Conservation (phyloP, 164 flowering plant species). For the Santalum album region DNA sequence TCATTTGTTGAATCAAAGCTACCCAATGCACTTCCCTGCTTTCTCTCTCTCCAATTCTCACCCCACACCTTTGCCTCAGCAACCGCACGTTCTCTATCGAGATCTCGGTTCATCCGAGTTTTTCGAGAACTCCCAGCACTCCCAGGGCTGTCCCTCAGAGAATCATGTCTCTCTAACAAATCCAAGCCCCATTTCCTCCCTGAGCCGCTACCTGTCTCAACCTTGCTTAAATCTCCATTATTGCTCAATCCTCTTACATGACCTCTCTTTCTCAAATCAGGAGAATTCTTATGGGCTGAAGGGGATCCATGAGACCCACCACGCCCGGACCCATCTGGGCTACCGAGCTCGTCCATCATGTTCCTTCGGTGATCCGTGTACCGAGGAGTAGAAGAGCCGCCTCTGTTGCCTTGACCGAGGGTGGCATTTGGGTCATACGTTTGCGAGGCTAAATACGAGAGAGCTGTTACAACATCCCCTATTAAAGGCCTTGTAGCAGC, state of each 20-base stretch:
- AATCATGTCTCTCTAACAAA: conserved; percentile 50
- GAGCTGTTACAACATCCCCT: conserved; percentile 92
- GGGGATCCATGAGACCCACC: conserved; percentile 42
- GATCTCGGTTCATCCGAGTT: conserved; percentile 52
- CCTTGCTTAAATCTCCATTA: conserved; percentile 39
- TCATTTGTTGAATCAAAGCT: conserved; percentile 64
- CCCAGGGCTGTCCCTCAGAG: conserved; percentile 49
- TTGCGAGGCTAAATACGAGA: conserved; percentile 83
- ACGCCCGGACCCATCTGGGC: conserved; percentile 36
- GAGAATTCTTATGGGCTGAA: conserved; percentile 55
- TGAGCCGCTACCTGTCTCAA: conserved; percentile 54
- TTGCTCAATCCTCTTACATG: conserved; percentile 27
- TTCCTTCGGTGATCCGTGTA: conserved; percentile 38
- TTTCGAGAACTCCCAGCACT: conserved; percentile 39
- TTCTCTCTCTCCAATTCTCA: conserved; percentile 79
- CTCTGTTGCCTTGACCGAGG: conserved; percentile 31
- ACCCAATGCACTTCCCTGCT: conserved; percentile 39
- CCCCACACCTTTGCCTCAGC: conserved; percentile 93
- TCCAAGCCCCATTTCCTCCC: conserved; percentile 64
- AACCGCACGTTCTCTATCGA: conserved; percentile 76
- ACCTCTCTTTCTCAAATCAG: conserved; percentile 50
- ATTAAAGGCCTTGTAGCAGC: conserved; percentile 94
- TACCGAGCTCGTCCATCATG: conserved; percentile 31
- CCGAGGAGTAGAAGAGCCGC: conserved; percentile 51
- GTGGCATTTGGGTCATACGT: conserved; percentile 65